Percentiles rank a stretch among this genome's conserved stretches.
Conservation (phyloP, 306 rosid genomes). For the Inga oerstediana region DNA sequence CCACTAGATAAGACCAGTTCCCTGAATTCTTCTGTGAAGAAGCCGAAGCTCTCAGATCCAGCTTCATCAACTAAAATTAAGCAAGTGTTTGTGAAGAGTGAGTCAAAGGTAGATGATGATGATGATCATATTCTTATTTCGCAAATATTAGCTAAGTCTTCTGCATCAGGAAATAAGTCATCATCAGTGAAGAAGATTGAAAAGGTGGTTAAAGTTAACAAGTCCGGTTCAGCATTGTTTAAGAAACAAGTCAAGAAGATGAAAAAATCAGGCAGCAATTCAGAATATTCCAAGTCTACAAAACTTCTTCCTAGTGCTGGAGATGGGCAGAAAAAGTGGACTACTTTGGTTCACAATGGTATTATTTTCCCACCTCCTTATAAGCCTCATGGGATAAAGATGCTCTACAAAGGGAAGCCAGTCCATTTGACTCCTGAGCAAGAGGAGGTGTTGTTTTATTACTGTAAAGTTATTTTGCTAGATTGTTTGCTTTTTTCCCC, state of each 20-base stretch:
- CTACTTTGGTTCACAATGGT: constrained; percentile 88
- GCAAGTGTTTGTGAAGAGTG: constrained; percentile 27
- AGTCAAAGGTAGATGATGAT: constrained; percentile 38
- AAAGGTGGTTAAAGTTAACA: constrained; percentile 45
- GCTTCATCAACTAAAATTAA: constrained; percentile 36
- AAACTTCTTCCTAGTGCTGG: constrained; percentile 81
- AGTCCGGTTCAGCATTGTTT: constrained; percentile 35
- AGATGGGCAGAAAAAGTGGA: constrained; percentile 98
- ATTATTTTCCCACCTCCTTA: constrained; percentile 95
- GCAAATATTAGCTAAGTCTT: constrained; percentile 33
- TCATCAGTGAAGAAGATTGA: constrained; percentile 35
- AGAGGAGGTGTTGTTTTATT: constrained; percentile 76
- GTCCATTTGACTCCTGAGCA: constrained; percentile 81
- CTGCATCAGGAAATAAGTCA: constrained; percentile 31
- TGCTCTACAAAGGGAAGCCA: constrained; percentile 76
- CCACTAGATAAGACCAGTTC: constrained; percentile 39
- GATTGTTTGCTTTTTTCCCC: neutral
- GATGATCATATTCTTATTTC: constrained; percentile 50
- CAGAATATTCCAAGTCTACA: constrained; percentile 80
- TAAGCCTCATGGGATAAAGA: constrained; percentile 74
- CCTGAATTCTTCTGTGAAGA: constrained; percentile 33
- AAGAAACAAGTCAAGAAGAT: constrained; percentile 46
- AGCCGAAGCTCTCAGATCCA: constrained; percentile 41
- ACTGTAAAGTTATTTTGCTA: neutral
- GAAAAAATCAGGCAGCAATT: constrained; percentile 44